Evolutionary conservation across 345 rosid genomes (phyloP).

Genomic region (Hevea brasiliensis): DNA sequence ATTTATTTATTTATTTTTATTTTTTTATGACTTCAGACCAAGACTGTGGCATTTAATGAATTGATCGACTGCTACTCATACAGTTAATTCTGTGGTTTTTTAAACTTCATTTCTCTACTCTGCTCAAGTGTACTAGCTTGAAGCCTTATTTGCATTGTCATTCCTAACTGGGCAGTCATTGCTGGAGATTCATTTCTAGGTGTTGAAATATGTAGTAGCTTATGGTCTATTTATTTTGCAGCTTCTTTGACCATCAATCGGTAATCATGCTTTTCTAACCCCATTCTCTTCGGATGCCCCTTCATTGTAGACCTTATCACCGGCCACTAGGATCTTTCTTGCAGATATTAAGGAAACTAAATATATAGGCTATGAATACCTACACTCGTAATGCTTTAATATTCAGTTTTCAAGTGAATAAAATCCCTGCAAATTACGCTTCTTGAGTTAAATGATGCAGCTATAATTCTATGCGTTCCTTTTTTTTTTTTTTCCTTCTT

Average conservation of each 20-base stretch:
- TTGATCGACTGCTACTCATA: too few species aligned
- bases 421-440: too few species aligned
- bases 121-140: neutral
- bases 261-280: neutral
- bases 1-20: too few species aligned
- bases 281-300: neutral
- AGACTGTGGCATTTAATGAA: too few species aligned
- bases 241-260: neutral
- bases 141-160: neutral
- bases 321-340: neutral
- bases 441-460: too few species aligned
- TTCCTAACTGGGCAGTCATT: neutral
- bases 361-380: neutral
- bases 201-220: neutral
- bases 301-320: neutral
- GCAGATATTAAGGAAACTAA: neutral
- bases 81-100: neutral
- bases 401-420: too few species aligned
- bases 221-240: neutral
- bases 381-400: neutral
- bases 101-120: too few species aligned
- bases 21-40: neutral
- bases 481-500: too few species aligned
- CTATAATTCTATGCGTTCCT: too few species aligned
- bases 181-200: too few species aligned